Conservation (phyloP, 345 rosid genomes). For the Salix purpurea region DNA sequence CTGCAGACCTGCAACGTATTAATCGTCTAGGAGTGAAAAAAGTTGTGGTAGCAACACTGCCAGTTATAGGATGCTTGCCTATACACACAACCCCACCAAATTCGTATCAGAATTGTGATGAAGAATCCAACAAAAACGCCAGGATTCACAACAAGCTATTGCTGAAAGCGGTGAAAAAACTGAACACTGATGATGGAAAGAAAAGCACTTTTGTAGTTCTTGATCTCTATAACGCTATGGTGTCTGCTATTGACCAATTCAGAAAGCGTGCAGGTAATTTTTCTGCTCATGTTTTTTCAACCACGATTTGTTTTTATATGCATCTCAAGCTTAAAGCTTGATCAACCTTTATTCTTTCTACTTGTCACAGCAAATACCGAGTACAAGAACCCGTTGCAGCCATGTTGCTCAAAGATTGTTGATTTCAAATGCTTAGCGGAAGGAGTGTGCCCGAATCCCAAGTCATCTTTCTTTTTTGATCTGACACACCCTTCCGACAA, state of each 20-base stretch:
- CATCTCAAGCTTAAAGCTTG: background rate
- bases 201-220: conserved; percentile 8
- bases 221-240: conserved; percentile 27
- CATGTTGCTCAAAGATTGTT: no score
- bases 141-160: conserved; percentile 27
- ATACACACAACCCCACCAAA: background rate
- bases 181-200: conserved; percentile 16
- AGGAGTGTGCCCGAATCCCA: no score
- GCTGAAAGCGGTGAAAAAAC: conserved; percentile 2
- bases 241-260: conserved; percentile 9
- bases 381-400: background rate
- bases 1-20: no score
- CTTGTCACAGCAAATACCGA: background rate
- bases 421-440: no score
- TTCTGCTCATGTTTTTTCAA: background rate
- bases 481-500: no score
- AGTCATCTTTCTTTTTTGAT: no score
- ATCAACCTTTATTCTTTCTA: no score
- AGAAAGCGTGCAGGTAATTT: conserved; percentile 5
- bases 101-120: conserved; percentile 24
- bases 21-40: no score
- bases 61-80: conserved; percentile 31
- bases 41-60: no score
- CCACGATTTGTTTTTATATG: background rate
- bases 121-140: conserved; percentile 5